Base-by-base conservation (phyloP, 1,284 basidiomycete genomes). In the Stygiomarasmius scandens region DNA sequence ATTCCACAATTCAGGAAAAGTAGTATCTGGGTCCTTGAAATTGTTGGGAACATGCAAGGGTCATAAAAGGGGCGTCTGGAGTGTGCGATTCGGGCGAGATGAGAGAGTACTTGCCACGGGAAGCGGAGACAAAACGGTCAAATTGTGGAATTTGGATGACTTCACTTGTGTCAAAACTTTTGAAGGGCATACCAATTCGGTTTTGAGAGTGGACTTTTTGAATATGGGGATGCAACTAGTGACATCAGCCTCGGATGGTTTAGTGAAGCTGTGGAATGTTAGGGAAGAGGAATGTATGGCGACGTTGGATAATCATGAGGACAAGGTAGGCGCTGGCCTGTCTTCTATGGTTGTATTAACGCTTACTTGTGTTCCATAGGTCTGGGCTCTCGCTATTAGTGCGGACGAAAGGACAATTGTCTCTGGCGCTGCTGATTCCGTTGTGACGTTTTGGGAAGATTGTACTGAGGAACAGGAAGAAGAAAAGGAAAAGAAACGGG, bases 51-150 rank as follows among this genome's bases (percentile, higher is more conserved):
- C 90, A 6, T 95, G 95, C 73, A 95, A 92, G 71, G 97, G 96
- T 0, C 97, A 99, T 76, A 95, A 96, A 71, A 83, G 97, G 57
- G 97, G 97, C 1, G 92, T 99, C 6, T 99, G 97, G 97, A 85
- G 84, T 55, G 95, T 96, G 55, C 87, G 85, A 54, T 99, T 99
- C 69, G 90, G 92, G 50, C 83, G 82, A 48, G 82, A 85, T 4
- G 95, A 98, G 67, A 83, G 90, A 54, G 85, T 95, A 5, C 76
- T 99, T 53, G 95, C 94, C 44, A 97, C 94, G 4, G 95, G 92
- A 3, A 96, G 95, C 51, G 95, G 96, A 2, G 97, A 99, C 75
- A 92, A 93, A 72, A 95, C 94, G 0, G 83, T 98, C 62, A 93
- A 92, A 69, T 75, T 99, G 24, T 99, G 97, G 97, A 93, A 81